phyloP scores from a whole-genome alignment of 2,329 filamentous ascomycete genomes.

The Clarireedia hainanense region DNA sequence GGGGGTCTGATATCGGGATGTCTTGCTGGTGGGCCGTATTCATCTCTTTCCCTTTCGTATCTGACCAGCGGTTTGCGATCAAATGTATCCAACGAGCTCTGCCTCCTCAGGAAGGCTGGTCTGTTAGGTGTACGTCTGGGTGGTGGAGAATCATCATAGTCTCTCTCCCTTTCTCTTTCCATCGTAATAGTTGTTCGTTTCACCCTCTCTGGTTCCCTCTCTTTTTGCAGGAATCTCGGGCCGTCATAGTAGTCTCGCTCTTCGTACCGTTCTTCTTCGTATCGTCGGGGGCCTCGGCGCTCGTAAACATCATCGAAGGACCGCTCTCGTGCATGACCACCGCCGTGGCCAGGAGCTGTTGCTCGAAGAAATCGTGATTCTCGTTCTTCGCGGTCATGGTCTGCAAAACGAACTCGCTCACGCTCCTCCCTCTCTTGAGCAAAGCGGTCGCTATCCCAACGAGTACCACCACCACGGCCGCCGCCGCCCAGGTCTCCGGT shows the following conservation, averaged over 20 bases:
- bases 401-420: constrained; percentile 34
- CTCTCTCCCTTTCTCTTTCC: constrained; percentile 23
- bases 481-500: constrained; percentile 32
- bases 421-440: constrained; percentile 30
- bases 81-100: constrained; percentile 86
- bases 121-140: constrained; percentile 37
- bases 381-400: constrained; percentile 38
- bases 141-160: constrained; percentile 20
- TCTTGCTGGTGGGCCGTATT: constrained; percentile 49
- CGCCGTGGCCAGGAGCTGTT: constrained; percentile 28
- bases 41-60: constrained; percentile 37
- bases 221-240: constrained; percentile 29
- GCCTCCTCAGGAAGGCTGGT: constrained; percentile 66
- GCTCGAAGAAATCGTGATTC: constrained; percentile 37
- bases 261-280: constrained; percentile 30
- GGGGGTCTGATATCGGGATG: constrained; percentile 37
- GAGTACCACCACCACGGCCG: constrained; percentile 21
- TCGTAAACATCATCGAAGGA: constrained; percentile 44
- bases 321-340: constrained; percentile 34
- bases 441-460: constrained; percentile 51
- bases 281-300: constrained; percentile 31
- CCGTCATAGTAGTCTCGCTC: constrained; percentile 37
- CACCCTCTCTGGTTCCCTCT: constrained; percentile 39
- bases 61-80: constrained; percentile 61
- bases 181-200: constrained; percentile 27